A percentile compares a stretch with the other conserved stretches of the same genome.
Conservation (phyloP, 164 flowering plant species). For the Vitis rotundifolia region DNA sequence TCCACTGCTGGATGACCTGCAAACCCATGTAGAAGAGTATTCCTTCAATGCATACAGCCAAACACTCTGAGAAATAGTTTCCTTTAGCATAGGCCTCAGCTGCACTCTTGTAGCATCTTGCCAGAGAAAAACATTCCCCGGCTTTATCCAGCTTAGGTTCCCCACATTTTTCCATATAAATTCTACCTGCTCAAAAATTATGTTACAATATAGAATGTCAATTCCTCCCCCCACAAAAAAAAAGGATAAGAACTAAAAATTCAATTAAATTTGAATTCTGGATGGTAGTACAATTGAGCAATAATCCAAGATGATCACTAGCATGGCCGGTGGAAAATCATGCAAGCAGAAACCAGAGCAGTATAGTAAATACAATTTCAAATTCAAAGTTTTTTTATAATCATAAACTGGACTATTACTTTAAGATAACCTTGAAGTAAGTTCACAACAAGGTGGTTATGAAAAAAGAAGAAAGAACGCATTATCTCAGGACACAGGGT, state of each 20-base stretch:
- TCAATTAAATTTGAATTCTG: no score
- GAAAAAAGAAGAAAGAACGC: not conserved
- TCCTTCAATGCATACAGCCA: conserved; percentile 32
- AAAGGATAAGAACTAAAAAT: no score
- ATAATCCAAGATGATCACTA: no score
- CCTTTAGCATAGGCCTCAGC: conserved; percentile 45
- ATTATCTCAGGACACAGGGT: not conserved
- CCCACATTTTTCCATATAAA: conserved; percentile 41
- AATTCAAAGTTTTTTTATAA: no score
- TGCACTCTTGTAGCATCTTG: conserved; percentile 33
- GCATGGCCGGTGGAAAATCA: no score
- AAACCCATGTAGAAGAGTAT: conserved; percentile 38
- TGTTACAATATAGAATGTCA: not conserved
- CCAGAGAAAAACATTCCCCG: conserved; percentile 46
- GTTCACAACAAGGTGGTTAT: not conserved
- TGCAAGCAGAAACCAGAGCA: no score
- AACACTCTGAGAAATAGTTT: conserved; percentile 31
- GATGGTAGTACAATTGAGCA: no score
- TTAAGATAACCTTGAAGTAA: not conserved
- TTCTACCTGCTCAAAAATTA: conserved; percentile 19
- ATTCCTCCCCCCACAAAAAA: no score
- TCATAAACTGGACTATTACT: no score
- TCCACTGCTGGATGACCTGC: conserved; percentile 35
- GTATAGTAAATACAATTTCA: no score
- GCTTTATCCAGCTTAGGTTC: conserved; percentile 35